phyloP scores from a whole-genome alignment of 257 asterid species.

The Solanum pinnatisectum region DNA sequence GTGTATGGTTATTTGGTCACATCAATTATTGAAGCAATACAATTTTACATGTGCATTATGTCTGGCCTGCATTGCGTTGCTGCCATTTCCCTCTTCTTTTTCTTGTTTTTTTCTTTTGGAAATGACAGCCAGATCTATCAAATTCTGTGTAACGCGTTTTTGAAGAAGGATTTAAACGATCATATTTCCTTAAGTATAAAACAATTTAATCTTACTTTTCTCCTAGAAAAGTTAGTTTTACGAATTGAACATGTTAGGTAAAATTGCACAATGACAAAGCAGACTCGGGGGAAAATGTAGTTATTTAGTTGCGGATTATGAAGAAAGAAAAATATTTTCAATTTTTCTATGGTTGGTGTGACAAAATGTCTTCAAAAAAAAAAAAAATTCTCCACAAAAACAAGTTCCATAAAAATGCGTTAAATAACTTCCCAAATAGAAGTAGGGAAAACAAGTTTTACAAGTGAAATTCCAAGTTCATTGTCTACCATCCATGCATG shows the following conservation, averaged over 20 bases:
- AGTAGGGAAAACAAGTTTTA: background rate
- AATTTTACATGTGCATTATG: background rate
- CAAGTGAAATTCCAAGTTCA: background rate
- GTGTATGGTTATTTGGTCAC: background rate
- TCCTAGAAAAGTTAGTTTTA: background rate
- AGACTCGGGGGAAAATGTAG: background rate
- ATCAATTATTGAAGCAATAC: conserved; percentile 28
- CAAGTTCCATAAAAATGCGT: too few relatives aligned
- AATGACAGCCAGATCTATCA: background rate
- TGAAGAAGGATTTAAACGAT: background rate
- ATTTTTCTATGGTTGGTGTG: background rate
- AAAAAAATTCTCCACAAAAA: too few relatives aligned
- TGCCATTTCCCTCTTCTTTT: background rate
- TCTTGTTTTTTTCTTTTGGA: background rate
- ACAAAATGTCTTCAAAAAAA: background rate
- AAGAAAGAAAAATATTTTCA: too few relatives aligned
- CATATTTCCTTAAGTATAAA: background rate
- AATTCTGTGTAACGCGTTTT: background rate
- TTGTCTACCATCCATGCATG: too few relatives aligned
- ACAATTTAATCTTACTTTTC: background rate
- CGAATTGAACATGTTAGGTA: background rate
- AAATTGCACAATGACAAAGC: background rate
- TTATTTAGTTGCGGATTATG: background rate
- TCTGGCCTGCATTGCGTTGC: background rate
- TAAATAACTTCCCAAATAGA: background rate